Conservation (phyloP, 2,329 filamentous ascomycete species). For the Penicillium sp. region DNA sequence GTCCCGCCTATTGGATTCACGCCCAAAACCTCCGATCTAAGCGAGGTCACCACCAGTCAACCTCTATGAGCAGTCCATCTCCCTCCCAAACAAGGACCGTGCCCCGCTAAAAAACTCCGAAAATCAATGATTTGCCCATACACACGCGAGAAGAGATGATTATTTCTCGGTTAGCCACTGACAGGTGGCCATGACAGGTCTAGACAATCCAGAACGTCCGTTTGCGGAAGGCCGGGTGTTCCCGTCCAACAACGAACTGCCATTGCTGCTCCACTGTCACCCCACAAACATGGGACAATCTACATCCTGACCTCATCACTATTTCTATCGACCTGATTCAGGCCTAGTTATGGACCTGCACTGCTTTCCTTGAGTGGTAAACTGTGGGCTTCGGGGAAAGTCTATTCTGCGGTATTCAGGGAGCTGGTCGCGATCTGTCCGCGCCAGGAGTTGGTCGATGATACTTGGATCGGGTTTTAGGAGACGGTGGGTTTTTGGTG, state of each 20-base stretch:
- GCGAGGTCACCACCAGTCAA: neutral
- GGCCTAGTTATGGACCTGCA: neutral
- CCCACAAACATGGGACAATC: conserved; percentile 1
- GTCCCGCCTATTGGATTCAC: neutral
- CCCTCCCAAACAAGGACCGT: neutral
- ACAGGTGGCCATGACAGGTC: neutral
- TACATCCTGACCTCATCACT: conserved; percentile 14
- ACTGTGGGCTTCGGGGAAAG: neutral
- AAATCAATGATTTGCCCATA: conserved; percentile 2
- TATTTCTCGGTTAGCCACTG: conserved; percentile 4
- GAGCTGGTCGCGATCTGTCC: neutral
- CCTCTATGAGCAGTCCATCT: neutral
- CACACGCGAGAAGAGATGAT: conserved; percentile 1
- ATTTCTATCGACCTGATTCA: neutral
- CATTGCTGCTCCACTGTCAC: neutral
- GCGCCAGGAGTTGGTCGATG: conserved; percentile 10
- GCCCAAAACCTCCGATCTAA: neutral
- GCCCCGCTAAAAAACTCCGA: neutral
- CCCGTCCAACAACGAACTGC: conserved; percentile 3
- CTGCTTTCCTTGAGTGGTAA: neutral
- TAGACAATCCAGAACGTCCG: conserved; percentile 2
- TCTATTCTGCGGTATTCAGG: neutral
- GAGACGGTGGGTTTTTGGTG: neutral
- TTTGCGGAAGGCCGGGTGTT: conserved; percentile 8
- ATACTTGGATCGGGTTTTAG: conserved; percentile 6